Percentiles rank a stretch among this genome's conserved stretches.
Evolutionary conservation across 345 rosid genomes (phyloP).

Genomic region (Kandelia obovata): DNA sequence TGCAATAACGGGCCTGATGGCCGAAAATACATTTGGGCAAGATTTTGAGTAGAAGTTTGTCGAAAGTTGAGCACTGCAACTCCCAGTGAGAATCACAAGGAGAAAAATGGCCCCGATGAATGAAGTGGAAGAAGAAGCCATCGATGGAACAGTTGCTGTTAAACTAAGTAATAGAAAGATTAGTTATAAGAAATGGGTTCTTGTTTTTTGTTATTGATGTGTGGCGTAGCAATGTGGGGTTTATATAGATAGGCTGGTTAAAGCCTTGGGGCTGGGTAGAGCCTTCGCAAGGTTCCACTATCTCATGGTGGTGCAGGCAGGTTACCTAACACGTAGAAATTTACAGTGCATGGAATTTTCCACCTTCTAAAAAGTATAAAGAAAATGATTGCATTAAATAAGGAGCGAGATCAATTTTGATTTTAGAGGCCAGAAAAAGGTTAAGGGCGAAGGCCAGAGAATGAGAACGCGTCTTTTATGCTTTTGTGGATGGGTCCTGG

Average conservation of each 20-base stretch:
- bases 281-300: constrained; percentile 13
- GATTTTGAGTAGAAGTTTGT: constrained; percentile 55
- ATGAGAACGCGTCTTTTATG: constrained; percentile 1
- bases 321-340: constrained; percentile 64
- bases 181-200: neutral
- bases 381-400: neutral
- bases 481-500: too few species aligned
- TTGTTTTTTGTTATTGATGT: constrained; percentile 13
- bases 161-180: too few species aligned
- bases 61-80: constrained; percentile 64
- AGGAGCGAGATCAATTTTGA: neutral
- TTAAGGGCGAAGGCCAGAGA: neutral
- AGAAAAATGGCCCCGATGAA: constrained; percentile 19
- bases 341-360: constrained; percentile 18
- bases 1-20: constrained; percentile 44
- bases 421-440: neutral
- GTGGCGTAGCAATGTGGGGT: constrained; percentile 11
- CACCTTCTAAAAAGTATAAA: neutral
- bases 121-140: constrained; percentile 27
- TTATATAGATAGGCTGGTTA: constrained; percentile 38
- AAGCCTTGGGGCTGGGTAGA: neutral
- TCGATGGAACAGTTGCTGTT: constrained; percentile 4
- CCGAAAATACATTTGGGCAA: constrained; percentile 53
- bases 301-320: constrained; percentile 24
- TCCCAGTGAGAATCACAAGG: constrained; percentile 26